Conservation (phyloP, 257 asterid genomes). For the Pogostemon cablin region DNA sequence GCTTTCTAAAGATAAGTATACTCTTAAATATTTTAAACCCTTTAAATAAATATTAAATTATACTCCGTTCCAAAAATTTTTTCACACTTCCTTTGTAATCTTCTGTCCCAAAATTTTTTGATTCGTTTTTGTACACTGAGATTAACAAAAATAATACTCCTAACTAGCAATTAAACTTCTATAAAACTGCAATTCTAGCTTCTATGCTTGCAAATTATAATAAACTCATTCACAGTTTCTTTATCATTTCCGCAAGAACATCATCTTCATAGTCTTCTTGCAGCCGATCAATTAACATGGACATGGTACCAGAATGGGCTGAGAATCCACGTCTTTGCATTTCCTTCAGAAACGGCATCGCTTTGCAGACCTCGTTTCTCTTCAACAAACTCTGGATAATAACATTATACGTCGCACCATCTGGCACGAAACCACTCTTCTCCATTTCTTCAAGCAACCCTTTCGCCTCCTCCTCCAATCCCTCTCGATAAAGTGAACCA, state of each 20-base stretch:
- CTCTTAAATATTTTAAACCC: too few relatives aligned
- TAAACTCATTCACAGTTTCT: neutral
- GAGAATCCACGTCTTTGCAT: constrained; percentile 17
- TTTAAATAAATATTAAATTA: too few relatives aligned
- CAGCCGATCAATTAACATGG: constrained; percentile 22
- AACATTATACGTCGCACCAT: constrained; percentile 18
- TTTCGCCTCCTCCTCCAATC: constrained; percentile 23
- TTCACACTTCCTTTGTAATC: too few relatives aligned
- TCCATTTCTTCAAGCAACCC: constrained; percentile 1
- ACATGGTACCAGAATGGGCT: neutral
- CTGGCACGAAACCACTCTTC: constrained; percentile 12
- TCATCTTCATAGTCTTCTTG: neutral
- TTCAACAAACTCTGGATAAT: constrained; percentile 22
- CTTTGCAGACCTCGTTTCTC: constrained; percentile 3
- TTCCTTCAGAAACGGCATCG: constrained; percentile 22
- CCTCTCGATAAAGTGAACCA: constrained; percentile 25
- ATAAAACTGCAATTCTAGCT: neutral
- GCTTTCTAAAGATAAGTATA: too few relatives aligned
- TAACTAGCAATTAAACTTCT: neutral
- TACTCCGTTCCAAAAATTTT: too few relatives aligned
- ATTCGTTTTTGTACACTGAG: neutral
- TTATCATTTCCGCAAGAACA: constrained; percentile 22
- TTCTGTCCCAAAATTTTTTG: too few relatives aligned
- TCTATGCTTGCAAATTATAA: too few relatives aligned
- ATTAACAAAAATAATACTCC: neutral